Evolutionary conservation across 352 stramenopile genomes (phyloP).

Genomic region (Peronospora belbahrii): DNA sequence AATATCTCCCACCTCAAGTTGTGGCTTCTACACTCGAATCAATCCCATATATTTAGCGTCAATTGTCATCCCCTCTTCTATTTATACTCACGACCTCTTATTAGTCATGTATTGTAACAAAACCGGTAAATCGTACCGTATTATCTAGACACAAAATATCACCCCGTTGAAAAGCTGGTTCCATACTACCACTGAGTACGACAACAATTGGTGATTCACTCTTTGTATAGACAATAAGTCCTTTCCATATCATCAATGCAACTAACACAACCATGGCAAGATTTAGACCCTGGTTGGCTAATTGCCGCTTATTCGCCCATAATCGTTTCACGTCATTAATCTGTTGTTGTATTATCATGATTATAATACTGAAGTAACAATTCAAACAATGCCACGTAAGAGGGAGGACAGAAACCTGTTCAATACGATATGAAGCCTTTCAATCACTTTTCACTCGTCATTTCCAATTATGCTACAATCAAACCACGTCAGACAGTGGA

Average conservation of each 20-base stretch:
- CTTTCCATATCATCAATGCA: conserved; percentile 99
- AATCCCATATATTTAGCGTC: no score
- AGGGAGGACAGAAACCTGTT: neutral
- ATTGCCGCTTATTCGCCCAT: conserved; percentile 96
- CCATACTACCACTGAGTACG: conserved; percentile 97
- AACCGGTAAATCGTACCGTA: conserved; percentile 48
- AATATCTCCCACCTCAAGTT: conserved; percentile 85
- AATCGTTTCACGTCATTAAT: conserved; percentile 96
- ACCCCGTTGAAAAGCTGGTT: conserved; percentile 97
- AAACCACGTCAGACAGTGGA: no score
- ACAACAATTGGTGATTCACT: conserved; percentile 97
- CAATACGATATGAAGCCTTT: neutral
- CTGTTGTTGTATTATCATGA: conserved; percentile 81
- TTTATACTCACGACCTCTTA: no score
- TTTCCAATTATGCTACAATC: neutral
- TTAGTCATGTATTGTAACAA: no score
- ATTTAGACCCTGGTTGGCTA: conserved; percentile 96
- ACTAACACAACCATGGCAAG: conserved; percentile 98
- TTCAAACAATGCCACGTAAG: conserved; percentile 11
- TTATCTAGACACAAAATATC: conserved; percentile 98
- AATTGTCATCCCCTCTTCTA: no score
- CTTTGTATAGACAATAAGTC: conserved; percentile 95
- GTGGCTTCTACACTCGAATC: conserved; percentile 41
- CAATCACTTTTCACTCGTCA: no score
- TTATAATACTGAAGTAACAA: conserved; percentile 10